Evolutionary conservation across 2,329 filamentous ascomycete species (phyloP).

Genomic region (Septoria petroselini): DNA sequence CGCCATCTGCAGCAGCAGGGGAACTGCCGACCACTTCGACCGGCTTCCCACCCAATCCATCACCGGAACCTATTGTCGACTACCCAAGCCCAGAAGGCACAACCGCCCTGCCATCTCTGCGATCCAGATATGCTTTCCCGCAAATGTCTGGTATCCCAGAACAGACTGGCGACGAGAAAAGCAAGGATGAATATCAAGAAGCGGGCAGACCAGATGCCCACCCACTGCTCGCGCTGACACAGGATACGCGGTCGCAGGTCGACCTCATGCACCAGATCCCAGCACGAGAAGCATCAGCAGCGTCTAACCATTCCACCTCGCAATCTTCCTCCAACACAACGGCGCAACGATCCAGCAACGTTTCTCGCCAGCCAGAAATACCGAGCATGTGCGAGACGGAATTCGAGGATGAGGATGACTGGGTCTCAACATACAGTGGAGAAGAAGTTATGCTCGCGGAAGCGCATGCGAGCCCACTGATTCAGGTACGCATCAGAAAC

Average conservation of each 20-base stretch:
- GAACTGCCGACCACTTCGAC: conserved; percentile 16
- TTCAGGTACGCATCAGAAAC: conserved; percentile 34
- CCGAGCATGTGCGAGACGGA: conserved; percentile 29
- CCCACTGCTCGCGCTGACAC: conserved; percentile 9
- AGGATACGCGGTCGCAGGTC: conserved; percentile 18
- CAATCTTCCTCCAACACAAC: conserved; percentile 18
- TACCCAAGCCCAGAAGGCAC: conserved; percentile 14
- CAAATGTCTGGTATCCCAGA: conserved; percentile 17
- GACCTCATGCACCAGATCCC: conserved; percentile 16
- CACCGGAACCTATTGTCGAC: conserved; percentile 12
- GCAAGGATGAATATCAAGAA: neutral
- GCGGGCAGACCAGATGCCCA: neutral
- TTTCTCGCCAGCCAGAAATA: conserved; percentile 19
- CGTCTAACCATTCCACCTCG: conserved; percentile 7
- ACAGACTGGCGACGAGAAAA: conserved; percentile 17
- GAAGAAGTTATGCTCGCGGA: conserved; percentile 26
- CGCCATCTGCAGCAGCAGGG: conserved; percentile 6
- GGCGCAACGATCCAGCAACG: conserved; percentile 18
- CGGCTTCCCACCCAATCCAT: conserved; percentile 9
- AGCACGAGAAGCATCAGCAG: conserved; percentile 8
- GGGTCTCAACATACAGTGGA: conserved; percentile 31
- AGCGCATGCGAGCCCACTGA: conserved; percentile 28
- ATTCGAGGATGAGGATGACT: conserved; percentile 28
- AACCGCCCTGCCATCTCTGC: conserved; percentile 18
- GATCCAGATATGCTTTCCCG: conserved; percentile 22